These are phyloP conservation scores for Beauveria sp. DNA, from an alignment of 2,329 filamentous ascomycete species.

Conservation along the genomic window DNA sequence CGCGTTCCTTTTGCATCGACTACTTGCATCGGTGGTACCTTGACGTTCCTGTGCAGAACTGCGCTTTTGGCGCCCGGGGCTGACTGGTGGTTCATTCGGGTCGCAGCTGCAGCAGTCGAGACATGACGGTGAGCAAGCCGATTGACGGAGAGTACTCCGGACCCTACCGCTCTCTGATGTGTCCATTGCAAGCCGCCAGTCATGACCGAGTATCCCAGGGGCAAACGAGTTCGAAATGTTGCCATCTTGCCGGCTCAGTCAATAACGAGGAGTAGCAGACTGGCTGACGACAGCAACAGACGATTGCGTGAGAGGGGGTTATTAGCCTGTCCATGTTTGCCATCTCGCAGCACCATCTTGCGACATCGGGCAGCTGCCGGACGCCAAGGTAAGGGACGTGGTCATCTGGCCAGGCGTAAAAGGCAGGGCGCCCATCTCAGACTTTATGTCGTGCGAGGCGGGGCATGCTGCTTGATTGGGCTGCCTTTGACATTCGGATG, in stretches of 20 bases:
- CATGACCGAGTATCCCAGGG: not conserved
- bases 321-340: not conserved
- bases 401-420: not conserved
- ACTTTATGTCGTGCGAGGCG: not conserved
- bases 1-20: slow-evolving; percentile 33
- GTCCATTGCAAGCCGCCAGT: not conserved
- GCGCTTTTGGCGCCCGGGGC: not conserved
- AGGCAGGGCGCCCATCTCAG: not conserved
- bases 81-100: not conserved
- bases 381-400: not conserved
- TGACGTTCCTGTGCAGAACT: slow-evolving; percentile 5
- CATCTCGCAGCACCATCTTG: not conserved
- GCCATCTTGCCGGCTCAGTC: not conserved
- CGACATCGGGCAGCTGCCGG: slow-evolving; percentile 2
- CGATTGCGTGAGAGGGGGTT: not conserved
- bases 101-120: not conserved
- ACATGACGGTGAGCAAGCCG: not conserved
- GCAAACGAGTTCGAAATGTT: not conserved
- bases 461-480: not conserved
- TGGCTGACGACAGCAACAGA: not conserved
- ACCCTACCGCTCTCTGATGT: not conserved
- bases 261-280: not conserved
- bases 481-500: not conserved
- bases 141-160: not conserved
- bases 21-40: slow-evolving; percentile 19